Evolutionary conservation across 352 stramenopile species (phyloP), one percentile per base, ranked within the genome.

Genomic region (Peronospora farinosa): DNA sequence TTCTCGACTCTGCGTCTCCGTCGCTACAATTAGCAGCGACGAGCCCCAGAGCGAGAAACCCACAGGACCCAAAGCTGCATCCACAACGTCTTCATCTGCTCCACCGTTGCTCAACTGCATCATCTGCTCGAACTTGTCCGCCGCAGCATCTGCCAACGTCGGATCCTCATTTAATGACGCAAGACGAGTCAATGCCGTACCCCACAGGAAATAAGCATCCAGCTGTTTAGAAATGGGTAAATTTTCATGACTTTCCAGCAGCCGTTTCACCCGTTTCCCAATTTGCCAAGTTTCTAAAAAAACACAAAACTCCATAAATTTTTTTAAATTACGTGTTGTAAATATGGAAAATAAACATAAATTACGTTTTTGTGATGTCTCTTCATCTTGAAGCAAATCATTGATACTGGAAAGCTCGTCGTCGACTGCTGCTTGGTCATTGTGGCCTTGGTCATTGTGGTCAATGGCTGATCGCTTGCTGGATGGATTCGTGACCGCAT

Each of bases 111-210:
- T 57, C 13, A 86, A 54, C 41, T 57, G n/a, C 52, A 70, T 39
- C 70, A 90, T 90, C 40, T 90, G 62, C 47, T 88, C 52, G 60
- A 92, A 92, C 55, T 92, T 92, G 68, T 92, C 78, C 2, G 69
- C 74, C 2, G 81, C 81, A 6, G 78, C 81, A 41, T 78, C 64
- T 0, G 81, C 81, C 38, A 92, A 58, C 36, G 67, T 85, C 51
- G 73, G 68, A 54, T 92, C 78, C 38, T 88, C 81, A 43, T 90
- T 88, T 37, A 86, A 55, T 17, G 78, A 80, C 32, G 78, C 78
- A 12, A 92, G 57, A 5, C 81, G 78, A 32, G 81, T 70, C 25
- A 92, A 51, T 12, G 81, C 81, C 5, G 78, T 88, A 27, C 81
- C 81, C 81, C 81, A 92, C 16, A 92, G 50, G 53, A 89, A 92